A percentile compares a stretch with the other conserved stretches of the same genome.
These are phyloP conservation scores for Tolypocladium nubicola DNA, from an alignment of 2,329 filamentous ascomycete species.

Conservation along the genomic window DNA sequence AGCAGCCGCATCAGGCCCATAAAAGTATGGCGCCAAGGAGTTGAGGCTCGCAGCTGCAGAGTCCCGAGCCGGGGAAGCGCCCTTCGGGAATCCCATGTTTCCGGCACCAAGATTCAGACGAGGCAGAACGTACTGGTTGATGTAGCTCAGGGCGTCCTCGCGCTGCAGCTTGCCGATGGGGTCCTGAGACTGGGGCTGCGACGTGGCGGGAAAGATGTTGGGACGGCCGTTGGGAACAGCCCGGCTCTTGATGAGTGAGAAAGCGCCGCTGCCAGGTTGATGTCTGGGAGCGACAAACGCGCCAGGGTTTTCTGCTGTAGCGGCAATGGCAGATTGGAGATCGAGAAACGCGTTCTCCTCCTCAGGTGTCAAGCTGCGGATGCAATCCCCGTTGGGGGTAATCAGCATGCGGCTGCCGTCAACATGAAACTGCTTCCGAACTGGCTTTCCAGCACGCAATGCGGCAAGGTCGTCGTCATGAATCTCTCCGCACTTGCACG, in stretches of 20 bases:
- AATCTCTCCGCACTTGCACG: slow-evolving; percentile 29
- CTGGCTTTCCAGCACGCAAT: slow-evolving; percentile 44
- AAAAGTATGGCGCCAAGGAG: slow-evolving; percentile 46
- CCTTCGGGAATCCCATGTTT: slow-evolving; percentile 31
- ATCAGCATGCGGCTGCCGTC: slow-evolving; percentile 60
- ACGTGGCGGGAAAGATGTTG: slow-evolving; percentile 45
- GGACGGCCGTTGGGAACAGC: slow-evolving; percentile 55
- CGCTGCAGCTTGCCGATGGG: slow-evolving; percentile 55
- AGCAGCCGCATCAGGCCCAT: slow-evolving; percentile 33
- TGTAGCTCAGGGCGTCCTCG: slow-evolving; percentile 56
- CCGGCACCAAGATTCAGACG: slow-evolving; percentile 42
- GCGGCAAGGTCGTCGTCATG: slow-evolving; percentile 40
- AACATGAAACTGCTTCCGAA: slow-evolving; percentile 45
- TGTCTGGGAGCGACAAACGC: slow-evolving; percentile 47
- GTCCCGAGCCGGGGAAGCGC: slow-evolving; percentile 27
- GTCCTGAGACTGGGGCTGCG: slow-evolving; percentile 39
- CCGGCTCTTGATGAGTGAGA: slow-evolving; percentile 52
- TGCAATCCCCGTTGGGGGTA: slow-evolving; percentile 64
- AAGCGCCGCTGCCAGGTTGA: slow-evolving; percentile 41
- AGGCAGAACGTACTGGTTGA: slow-evolving; percentile 58
- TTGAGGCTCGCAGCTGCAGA: slow-evolving; percentile 40
- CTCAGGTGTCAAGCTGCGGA: slow-evolving; percentile 58
- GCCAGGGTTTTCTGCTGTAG: slow-evolving; percentile 38
- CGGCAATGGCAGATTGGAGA: slow-evolving; percentile 50
- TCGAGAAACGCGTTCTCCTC: slow-evolving; percentile 62